Base-by-base conservation (phyloP, 2,329 filamentous ascomycete genomes). In the Myriangium duriaei region DNA sequence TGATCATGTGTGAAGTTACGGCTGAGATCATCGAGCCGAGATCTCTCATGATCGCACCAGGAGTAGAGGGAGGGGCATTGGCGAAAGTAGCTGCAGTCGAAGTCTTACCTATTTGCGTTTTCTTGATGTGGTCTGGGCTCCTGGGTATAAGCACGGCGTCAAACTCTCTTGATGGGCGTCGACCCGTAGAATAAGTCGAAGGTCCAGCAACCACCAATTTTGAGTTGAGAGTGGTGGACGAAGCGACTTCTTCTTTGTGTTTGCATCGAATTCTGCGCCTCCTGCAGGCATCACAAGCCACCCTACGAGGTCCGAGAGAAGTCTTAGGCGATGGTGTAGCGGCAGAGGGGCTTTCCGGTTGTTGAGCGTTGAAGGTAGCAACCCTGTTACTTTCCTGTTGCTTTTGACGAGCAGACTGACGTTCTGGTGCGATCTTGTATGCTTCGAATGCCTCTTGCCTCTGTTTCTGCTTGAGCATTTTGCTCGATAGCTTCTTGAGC, bases 261-360 rank as follows among this genome's bases (percentile, higher is more conserved):
- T 74, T 74, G 56, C 74, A 78, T 41, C 71, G 63, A 42, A 77
- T 76, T 35, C 73, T 65, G 40, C 73, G 67, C 52, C 72, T 73
- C 28, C 74, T 65, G 55, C 74, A 78, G 13, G 69, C 65, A 59
- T 76, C 74, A 54, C 74, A 78, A 24, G 74, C 74, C 42, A 76
- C 63, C 32, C 66, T 61, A 54, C 75, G 74, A 13, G 72, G 72
- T 9, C 72, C 72, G 28, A 76, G 60, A 43, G 61, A 65, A 31
- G 64, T 56, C 43, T 63, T 57, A 41, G 57, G 53, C 28, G 51
- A 50, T 47, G 54, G 52, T 47, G 50, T 48, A 52, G 59, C 49
- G 46, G 56, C 49, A 26, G 21, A n/a, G 21, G 21, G 21, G 21
- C 21, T 26, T 26, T n/a, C 7, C 21, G 21, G n/a, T 26, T 26